phyloP scores from a whole-genome alignment of 495 filamentous ascomycete species.

The Apodospora peruviana region DNA sequence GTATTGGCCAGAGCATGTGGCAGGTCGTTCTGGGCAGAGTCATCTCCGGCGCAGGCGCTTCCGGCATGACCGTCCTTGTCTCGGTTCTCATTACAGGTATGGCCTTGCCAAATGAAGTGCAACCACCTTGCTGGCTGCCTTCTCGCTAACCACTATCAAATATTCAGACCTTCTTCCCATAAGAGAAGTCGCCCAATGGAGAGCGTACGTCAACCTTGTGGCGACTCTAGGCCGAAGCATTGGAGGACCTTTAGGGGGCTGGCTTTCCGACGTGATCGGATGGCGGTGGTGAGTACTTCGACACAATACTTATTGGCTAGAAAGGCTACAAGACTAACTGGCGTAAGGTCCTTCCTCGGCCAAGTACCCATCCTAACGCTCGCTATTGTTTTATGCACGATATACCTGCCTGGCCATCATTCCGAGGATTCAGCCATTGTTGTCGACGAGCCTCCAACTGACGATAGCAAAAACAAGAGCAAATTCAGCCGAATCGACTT shows the following conservation, averaged over 20 bases:
- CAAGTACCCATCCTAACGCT: constrained; percentile 51
- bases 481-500: constrained; percentile 53
- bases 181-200: constrained; percentile 63
- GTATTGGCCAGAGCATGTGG: constrained; percentile 41
- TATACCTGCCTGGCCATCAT: constrained; percentile 36
- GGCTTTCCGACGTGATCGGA: constrained; percentile 57
- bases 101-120: background rate
- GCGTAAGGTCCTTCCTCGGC: constrained; percentile 53
- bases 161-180: constrained; percentile 54
- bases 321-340: background rate
- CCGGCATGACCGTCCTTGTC: constrained; percentile 52
- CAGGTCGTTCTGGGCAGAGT: constrained; percentile 52
- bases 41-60: constrained; percentile 55
- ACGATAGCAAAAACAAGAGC: constrained; percentile 9
- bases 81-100: constrained; percentile 57
- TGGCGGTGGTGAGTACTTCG: constrained; percentile 55
- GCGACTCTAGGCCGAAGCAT: constrained; percentile 58
- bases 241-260: constrained; percentile 61
- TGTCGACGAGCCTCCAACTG: background rate
- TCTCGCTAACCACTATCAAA: no score
- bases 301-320: background rate
- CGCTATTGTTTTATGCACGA: constrained; percentile 46
- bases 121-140: background rate
- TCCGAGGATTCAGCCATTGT: background rate
- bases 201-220: constrained; percentile 60